Evolutionary conservation across 768 basidiomycete species (phyloP).

Genomic region (Epithele typhae): DNA sequence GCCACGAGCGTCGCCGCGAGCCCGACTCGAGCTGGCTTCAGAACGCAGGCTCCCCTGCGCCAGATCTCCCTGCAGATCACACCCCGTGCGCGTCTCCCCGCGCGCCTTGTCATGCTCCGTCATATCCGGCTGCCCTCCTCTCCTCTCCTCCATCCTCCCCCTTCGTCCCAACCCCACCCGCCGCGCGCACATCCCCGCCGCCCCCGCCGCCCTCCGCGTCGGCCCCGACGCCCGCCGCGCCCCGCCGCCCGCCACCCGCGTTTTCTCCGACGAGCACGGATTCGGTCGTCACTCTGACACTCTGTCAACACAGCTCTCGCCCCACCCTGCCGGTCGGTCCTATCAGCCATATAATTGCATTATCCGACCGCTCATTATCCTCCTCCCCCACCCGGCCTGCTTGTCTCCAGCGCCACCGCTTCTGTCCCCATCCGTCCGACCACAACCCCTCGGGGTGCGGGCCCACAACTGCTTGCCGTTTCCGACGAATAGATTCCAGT

Average conservation of each 20-base stretch:
- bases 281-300: conserved; percentile 12
- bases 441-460: neutral
- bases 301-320: conserved; percentile 6
- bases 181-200: no score
- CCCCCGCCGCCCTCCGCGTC: no score
- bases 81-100: conserved; percentile 3
- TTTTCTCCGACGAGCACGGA: conserved; percentile 11
- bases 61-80: neutral
- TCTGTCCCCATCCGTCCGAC: no score
- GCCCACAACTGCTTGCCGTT: no score
- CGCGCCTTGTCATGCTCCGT: conserved; percentile 15
- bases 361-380: no score
- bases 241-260: neutral
- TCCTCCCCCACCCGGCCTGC: no score
- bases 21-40: no score
- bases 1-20: neutral
- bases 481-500: no score
- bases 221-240: no score
- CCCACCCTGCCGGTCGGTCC: conserved; percentile 7
- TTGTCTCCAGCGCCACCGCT: neutral
- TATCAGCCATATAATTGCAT: neutral
- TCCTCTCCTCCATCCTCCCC: conserved; percentile 19
- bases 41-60: neutral
- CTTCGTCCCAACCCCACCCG: neutral
- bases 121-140: conserved; percentile 18